Conservation (phyloP, 139 green algal genomes). For the Deuterostichococcus epilithicus region DNA sequence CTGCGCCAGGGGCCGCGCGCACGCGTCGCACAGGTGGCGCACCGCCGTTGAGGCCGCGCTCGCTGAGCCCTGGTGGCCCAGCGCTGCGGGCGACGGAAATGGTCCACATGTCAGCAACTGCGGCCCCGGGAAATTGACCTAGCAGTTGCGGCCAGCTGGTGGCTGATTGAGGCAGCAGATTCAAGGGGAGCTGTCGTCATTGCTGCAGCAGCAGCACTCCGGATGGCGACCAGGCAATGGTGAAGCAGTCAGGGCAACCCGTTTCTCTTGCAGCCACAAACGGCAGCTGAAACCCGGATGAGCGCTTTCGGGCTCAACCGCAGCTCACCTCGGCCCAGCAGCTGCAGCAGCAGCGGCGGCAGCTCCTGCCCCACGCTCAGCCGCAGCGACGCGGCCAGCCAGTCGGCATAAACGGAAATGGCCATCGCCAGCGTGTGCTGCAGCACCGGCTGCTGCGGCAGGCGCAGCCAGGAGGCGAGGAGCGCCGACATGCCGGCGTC, state of each 20-base stretch:
- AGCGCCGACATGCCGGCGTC: conserved; percentile 53
- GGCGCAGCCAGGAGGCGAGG: conserved; percentile 48
- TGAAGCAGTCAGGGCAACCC: too few species aligned
- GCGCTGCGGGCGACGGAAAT: conserved; percentile 4
- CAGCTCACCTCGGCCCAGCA: conserved; percentile 24
- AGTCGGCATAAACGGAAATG: conserved; percentile 53
- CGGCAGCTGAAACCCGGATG: too few species aligned
- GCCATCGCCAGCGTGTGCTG: conserved; percentile 55
- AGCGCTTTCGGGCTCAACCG: too few species aligned
- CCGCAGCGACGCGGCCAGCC: conserved; percentile 32
- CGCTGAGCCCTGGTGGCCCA: conserved; percentile 24
- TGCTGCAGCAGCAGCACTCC: too few species aligned
- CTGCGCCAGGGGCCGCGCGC: conserved; percentile 38
- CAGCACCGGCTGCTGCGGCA: conserved; percentile 48
- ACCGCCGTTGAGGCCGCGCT: conserved; percentile 49
- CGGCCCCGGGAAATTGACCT: too few species aligned
- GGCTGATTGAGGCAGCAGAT: too few species aligned
- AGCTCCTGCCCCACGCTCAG: conserved; percentile 5
- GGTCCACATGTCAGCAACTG: not conserved
- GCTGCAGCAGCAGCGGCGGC: conserved; percentile 35
- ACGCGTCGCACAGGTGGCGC: conserved; percentile 56
- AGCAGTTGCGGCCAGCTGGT: too few species aligned
- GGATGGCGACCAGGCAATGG: too few species aligned
- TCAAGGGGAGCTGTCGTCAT: too few species aligned
- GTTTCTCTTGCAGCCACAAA: too few species aligned